These are phyloP conservation scores for Psilocybe mexicana DNA, from an alignment of 1,284 basidiomycete genomes.

Conservation along the genomic window DNA sequence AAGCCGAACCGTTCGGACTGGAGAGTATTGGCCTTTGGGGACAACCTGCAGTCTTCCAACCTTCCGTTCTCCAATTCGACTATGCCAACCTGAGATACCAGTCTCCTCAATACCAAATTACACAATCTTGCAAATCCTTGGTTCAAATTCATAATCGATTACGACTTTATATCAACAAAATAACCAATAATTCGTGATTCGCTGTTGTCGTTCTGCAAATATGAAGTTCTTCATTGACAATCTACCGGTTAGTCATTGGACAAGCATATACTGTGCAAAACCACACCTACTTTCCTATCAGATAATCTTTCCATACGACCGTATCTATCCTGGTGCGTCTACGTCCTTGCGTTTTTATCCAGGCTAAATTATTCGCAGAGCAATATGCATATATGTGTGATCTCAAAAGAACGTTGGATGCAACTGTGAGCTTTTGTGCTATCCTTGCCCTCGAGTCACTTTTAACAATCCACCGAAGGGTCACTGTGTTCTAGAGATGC, in stretches of 20 bases:
- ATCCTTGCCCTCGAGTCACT: not conserved
- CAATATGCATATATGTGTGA: constrained; percentile 99
- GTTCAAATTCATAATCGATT: not conserved
- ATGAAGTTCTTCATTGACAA: constrained; percentile 99
- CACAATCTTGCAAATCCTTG: not conserved
- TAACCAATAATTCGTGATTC: not conserved
- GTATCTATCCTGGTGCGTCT: constrained; percentile 75
- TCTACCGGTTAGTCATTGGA: constrained; percentile 63
- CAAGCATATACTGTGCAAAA: constrained; percentile 5
- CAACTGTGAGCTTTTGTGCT: constrained; percentile 50
- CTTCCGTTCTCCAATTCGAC: not conserved
- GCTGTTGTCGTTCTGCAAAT: not conserved
- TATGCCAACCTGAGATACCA: not conserved
- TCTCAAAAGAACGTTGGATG: constrained; percentile 94
- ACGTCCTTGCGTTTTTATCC: not conserved
- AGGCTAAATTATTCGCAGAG: constrained; percentile 48
- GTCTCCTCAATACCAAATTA: not conserved
- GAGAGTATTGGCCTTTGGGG: too few species aligned
- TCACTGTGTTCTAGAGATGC: constrained; percentile 99
- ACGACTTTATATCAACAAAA: not conserved
- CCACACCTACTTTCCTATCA: constrained; percentile 30
- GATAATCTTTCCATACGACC: constrained; percentile 93
- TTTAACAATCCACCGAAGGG: constrained; percentile 55
- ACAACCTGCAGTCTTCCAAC: not conserved
- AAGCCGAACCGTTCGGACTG: too few species aligned